Percentiles rank a stretch among this genome's conserved stretches.
These are phyloP conservation scores for Sphagnurus paluster DNA, from an alignment of 1,284 basidiomycete species.

Conservation along the genomic window DNA sequence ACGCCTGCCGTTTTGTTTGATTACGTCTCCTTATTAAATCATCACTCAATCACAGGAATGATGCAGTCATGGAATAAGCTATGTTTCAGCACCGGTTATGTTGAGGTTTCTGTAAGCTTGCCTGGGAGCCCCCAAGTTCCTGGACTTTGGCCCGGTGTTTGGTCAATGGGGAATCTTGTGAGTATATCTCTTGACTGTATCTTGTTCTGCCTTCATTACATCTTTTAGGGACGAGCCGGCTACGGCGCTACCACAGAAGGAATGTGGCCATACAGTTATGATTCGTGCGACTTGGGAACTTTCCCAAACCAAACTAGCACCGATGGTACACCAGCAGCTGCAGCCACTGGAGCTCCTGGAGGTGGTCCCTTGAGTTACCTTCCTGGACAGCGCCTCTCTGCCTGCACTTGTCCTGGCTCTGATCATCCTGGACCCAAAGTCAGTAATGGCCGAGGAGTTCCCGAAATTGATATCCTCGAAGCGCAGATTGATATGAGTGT, in stretches of 20 bases:
- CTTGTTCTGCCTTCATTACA: constrained; percentile 2
- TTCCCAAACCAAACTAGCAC: constrained; percentile 72
- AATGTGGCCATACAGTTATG: constrained; percentile 84
- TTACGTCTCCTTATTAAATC: constrained; percentile 4
- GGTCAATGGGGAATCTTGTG: constrained; percentile 84
- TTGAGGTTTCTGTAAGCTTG: constrained; percentile 79
- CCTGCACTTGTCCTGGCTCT: constrained; percentile 82
- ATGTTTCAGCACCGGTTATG: constrained; percentile 91
- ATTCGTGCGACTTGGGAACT: constrained; percentile 81
- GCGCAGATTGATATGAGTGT: constrained; percentile 52
- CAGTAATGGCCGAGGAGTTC: constrained; percentile 77
- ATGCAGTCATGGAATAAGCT: constrained; percentile 87
- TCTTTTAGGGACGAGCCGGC: constrained; percentile 69
- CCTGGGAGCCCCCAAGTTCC: constrained; percentile 71
- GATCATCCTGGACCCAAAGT: constrained; percentile 82
- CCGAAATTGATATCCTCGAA: constrained; percentile 87
- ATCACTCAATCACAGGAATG: constrained; percentile 55
- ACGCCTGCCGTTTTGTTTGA: constrained; percentile 27
- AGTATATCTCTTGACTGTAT: constrained; percentile 18
- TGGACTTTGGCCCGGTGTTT: constrained; percentile 81
- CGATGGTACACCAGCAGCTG: constrained; percentile 51
- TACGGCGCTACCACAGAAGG: constrained; percentile 62
- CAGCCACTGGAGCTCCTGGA: constrained; percentile 48
- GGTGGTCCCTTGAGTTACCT: constrained; percentile 61
- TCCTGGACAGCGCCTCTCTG: constrained; percentile 77